phyloP scores from a whole-genome alignment of 148 eudicot species.

The Rhododendron ferrugineum region DNA sequence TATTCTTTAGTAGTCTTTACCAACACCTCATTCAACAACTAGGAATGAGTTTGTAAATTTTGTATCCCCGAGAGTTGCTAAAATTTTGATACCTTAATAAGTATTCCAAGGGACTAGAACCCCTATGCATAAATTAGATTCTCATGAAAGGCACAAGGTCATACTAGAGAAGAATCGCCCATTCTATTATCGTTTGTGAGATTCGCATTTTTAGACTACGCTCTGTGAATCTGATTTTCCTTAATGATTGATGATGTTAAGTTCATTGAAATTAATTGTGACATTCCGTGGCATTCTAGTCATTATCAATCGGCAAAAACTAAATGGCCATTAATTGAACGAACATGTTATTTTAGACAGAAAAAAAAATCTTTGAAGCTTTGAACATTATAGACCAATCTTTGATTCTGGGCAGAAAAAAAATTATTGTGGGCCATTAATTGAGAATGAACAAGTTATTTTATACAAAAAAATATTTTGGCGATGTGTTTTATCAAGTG shows the following conservation, averaged over 20 bases:
- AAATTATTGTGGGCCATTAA: neutral
- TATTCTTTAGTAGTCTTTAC: neutral
- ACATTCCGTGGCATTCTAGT: neutral
- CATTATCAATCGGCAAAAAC: neutral
- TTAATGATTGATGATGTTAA: neutral
- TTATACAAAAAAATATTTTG: neutral
- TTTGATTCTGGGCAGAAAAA: neutral
- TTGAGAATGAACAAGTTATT: neutral
- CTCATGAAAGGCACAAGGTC: neutral
- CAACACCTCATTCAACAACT: neutral
- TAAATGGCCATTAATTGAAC: neutral
- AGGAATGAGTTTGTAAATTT: neutral
- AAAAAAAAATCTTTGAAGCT: neutral
- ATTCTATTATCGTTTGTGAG: neutral
- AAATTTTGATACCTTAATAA: neutral
- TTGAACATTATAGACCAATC: neutral
- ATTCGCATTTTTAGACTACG: neutral
- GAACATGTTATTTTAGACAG: neutral
- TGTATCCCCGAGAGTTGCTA: neutral
- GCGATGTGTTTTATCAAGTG: neutral
- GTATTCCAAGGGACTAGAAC: no score
- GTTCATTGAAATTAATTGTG: neutral
- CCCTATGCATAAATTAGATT: neutral
- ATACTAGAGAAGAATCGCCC: neutral
- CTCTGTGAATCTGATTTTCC: neutral